Base-by-base conservation (phyloP, 2,329 filamentous ascomycete species). In the Metarhizium guizhouense region DNA sequence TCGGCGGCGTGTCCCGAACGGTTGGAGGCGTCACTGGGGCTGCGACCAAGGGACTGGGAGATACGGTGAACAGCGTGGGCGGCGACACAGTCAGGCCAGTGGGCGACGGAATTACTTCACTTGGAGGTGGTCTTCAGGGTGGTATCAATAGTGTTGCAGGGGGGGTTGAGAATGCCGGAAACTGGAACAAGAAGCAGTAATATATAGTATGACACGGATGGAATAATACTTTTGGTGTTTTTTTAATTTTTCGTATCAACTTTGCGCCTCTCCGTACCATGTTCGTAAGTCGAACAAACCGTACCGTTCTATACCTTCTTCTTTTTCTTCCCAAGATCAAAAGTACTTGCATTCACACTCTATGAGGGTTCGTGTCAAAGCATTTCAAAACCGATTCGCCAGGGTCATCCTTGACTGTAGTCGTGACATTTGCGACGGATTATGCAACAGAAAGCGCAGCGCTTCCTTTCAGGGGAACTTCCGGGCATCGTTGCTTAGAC, bases 91-190 rank as follows among this genome's bases (percentile, higher is more conserved):
- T 78, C 16, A 75, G 74, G 55, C 78, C 80, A 1, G 63, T 85
- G 1, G 82, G 82, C 7, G 77, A 85, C 61, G 80, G 74, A 2
- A 55, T 85, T 13, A 72, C 75, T 7, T 79, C 74, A 60, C 63
- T 81, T 7, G 79, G 79, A 6, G 76, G 73, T 2, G 81, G 81
- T 0, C 60, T 85, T 2, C 74, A 83, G 68, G 71, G 73, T 48
- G 82, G 79, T 2, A 67, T 74, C 42, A 70, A 72, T 47, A 70
- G 68, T 50, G 72, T 83, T 2, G 75, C 76, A 14, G 75, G 79
- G 67, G 80, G 81, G 0, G 75, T 80, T 6, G 80, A 84, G 68
- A 71, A 82, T 62, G 81, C 81, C 11, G 81, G 82, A 3, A 68
- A 83, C 64, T 82, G 80, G 79, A 79, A 78, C 70, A 73, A 68